These are phyloP conservation scores for Coemansia sp. DNA, from an alignment of 371 early-diverging fungal species.

Conservation along the genomic window DNA sequence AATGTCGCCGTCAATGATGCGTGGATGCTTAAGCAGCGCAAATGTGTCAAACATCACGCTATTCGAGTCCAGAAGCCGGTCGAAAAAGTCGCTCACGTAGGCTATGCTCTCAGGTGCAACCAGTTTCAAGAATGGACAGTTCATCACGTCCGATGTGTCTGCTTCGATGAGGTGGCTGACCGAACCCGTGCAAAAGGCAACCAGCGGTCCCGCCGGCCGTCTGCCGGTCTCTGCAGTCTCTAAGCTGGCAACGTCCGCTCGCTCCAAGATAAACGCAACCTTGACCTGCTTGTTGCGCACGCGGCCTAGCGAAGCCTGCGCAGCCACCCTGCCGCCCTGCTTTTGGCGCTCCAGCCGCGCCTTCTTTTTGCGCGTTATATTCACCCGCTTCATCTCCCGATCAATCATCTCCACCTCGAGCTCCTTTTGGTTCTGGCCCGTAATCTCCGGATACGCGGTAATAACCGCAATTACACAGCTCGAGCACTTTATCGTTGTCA, in stretches of 20 bases:
- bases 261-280: conserved; percentile 38
- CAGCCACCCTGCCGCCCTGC: neutral
- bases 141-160: conserved; percentile 26
- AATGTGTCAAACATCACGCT: conserved; percentile 36
- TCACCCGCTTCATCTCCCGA: conserved; percentile 27
- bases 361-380: conserved; percentile 16
- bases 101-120: conserved; percentile 32
- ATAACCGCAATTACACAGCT: conserved; percentile 26
- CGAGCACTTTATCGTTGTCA: conserved; percentile 36
- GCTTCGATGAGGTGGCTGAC: conserved; percentile 29
- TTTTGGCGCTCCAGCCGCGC: neutral
- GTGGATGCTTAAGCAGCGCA: conserved; percentile 27
- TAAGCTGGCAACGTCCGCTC: conserved; percentile 8
- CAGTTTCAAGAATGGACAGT: conserved; percentile 33
- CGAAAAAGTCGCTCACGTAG: conserved; percentile 26
- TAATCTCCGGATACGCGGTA: conserved; percentile 29
- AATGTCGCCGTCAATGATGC: conserved; percentile 33
- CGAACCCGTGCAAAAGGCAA: conserved; percentile 37
- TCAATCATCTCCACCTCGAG: conserved; percentile 42
- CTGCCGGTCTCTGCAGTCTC: conserved; percentile 4
- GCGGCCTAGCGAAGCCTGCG: conserved; percentile 17
- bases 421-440: conserved; percentile 19
- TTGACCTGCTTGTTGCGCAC: conserved; percentile 22
- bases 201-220: conserved; percentile 27
- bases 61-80: conserved; percentile 18